Base-by-base conservation (phyloP, 1,284 basidiomycete species). In the Apiotrichum veenhuisii region DNA sequence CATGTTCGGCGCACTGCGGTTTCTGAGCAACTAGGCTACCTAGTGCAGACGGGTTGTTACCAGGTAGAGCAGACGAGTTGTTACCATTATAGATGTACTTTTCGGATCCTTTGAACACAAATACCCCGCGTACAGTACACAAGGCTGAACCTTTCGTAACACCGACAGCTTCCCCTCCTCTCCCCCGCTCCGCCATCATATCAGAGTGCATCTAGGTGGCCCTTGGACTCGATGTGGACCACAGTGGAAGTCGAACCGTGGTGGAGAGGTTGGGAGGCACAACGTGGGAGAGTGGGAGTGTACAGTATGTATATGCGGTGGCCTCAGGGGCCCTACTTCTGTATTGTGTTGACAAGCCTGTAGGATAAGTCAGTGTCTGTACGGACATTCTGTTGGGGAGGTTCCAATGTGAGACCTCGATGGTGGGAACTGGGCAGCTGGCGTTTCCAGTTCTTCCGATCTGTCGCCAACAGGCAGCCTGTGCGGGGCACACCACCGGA, bases 311-410 rank as follows among this genome's bases (percentile, higher is more conserved):
- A 18, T 38, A 30, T n/a, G 37, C 4, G 23, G 42, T 14, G 11
- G 23, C 23, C 5, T 7, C 8, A 12, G 18, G 33, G 11, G 33
- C 20, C 15, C 20, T 70, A 77, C 65, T 77, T 77, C 63, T 75
- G 74, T 73, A 77, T 76, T 70, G 72, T 76, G 58, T 74, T 76
- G 52, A 76, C 74, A 38, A 77, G 67, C 73, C 73, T 72, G 59
- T 2, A 25, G 23, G 15, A 54, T 62, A 27, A 62, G 63, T 43
- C 36, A n/a, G n/a, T n/a, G n/a, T n/a, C n/a, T n/a, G n/a, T n/a
- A n/a, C n/a, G n/a, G n/a, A n/a, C n/a, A n/a, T n/a, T n/a, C n/a
- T n/a, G n/a, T n/a, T n/a, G n/a, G n/a, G n/a, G n/a, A n/a, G n/a
- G n/a, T n/a, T n/a, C n/a, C n/a, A n/a, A n/a, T n/a, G n/a, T n/a